phyloP scores from a whole-genome alignment of 192 early-diverging fungal genomes.

The Backusella macrospora region DNA sequence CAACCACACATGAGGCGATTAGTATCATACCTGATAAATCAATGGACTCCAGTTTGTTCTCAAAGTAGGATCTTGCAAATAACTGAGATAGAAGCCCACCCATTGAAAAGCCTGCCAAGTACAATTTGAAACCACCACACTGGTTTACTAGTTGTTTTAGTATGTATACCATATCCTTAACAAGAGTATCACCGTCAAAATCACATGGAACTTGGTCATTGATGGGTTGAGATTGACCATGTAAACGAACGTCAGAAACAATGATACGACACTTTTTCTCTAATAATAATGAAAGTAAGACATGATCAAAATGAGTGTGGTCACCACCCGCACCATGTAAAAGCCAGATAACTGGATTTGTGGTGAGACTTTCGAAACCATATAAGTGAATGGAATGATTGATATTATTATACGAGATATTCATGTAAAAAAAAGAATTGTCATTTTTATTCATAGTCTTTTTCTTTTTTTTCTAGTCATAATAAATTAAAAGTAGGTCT shows the following conservation, averaged over 20 bases:
- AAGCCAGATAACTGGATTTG: conserved; percentile 6
- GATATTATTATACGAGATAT: not conserved
- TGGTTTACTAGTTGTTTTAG: not conserved
- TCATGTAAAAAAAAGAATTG: not conserved
- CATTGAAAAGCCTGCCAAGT: conserved; percentile 28
- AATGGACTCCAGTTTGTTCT: not conserved
- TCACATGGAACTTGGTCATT: not conserved
- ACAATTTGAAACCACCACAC: not conserved
- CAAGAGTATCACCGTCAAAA: not conserved
- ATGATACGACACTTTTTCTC: conserved; percentile 51
- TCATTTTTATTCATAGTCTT: not conserved
- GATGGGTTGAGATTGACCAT: conserved; percentile 44
- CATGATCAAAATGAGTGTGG: conserved; percentile 19
- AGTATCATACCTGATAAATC: not conserved
- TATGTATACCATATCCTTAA: not conserved
- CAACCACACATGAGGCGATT: not conserved
- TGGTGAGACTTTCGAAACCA: not conserved
- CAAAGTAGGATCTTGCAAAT: not conserved
- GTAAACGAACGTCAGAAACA: conserved; percentile 43
- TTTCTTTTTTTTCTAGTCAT: not conserved
- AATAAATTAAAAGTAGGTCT: conserved; percentile 12
- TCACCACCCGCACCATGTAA: conserved; percentile 36
- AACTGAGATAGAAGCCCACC: conserved; percentile 18
- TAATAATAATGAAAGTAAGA: conserved; percentile 45
- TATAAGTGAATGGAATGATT: not conserved